Conservation (phyloP, 768 basidiomycete species). For the Podaxis rugospora region DNA sequence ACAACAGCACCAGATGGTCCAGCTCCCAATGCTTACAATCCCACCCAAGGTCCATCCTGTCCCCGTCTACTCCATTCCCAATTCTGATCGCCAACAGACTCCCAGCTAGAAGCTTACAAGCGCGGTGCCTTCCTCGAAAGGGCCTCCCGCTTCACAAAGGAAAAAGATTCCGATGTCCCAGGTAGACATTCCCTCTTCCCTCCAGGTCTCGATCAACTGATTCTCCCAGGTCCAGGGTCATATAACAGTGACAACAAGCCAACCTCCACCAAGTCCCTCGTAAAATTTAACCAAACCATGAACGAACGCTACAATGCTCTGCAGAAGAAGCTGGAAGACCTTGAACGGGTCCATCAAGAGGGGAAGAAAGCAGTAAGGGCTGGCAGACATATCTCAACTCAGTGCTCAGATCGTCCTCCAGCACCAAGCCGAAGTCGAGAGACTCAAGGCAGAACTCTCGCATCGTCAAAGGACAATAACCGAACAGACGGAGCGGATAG, state of each 20-base stretch:
- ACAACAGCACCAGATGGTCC: conserved; percentile 44
- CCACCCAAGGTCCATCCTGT: conserved; percentile 7
- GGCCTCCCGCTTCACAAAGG: conserved; percentile 44
- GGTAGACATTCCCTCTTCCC: conserved; percentile 26
- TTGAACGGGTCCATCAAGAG: conserved; percentile 59
- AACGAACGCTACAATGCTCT: conserved; percentile 51
- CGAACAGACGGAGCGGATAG: conserved; percentile 50
- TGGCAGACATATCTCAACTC: background rate
- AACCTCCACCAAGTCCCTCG: conserved; percentile 13
- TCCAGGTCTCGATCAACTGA: background rate
- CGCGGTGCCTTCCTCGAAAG: conserved; percentile 57
- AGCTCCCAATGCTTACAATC: conserved; percentile 46
- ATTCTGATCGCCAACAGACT: conserved; percentile 23
- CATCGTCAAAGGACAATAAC: conserved; percentile 39
- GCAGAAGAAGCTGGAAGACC: conserved; percentile 59
- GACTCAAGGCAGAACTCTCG: conserved; percentile 51
- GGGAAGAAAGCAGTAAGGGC: conserved; percentile 58
- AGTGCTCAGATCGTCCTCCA: conserved; percentile 19
- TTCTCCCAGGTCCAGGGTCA: background rate
- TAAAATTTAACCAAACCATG: conserved; percentile 16
- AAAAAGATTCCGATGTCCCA: conserved; percentile 35
- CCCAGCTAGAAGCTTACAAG: conserved; percentile 48
- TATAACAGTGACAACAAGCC: conserved; percentile 4
- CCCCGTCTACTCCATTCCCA: background rate
- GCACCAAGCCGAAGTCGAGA: conserved; percentile 61